Conservation (phyloP, 2,329 filamentous ascomycete genomes). For the Cordyceps fumosorosea region DNA sequence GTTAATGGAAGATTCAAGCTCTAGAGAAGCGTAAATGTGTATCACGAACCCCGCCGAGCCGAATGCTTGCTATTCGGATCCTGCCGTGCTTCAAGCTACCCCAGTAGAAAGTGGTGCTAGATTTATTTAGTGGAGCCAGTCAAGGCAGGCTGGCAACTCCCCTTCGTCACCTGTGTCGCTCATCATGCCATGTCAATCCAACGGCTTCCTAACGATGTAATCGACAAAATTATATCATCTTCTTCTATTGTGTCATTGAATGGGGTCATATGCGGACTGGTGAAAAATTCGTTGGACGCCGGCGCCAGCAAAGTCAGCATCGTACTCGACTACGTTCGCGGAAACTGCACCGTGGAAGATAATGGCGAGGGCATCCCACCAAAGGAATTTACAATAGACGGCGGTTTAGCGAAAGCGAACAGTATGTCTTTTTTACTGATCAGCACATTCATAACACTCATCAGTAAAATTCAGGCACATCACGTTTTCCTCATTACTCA, state of each 20-base stretch:
- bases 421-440: conserved; percentile 42
- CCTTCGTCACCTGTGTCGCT: neutral
- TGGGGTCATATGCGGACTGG: conserved; percentile 61
- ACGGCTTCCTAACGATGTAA: conserved; percentile 62
- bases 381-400: conserved; percentile 61
- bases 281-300: conserved; percentile 83
- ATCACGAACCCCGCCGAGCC: conserved; percentile 2
- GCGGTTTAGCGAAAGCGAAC: conserved; percentile 66
- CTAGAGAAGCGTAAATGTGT: neutral
- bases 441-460: neutral
- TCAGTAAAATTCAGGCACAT: conserved; percentile 56
- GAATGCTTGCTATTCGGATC: conserved; percentile 3
- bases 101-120: conserved; percentile 10
- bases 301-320: conserved; percentile 61
- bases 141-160: neutral
- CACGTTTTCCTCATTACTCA: conserved; percentile 47
- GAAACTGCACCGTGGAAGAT: conserved; percentile 75
- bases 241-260: conserved; percentile 70
- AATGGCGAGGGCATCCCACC: conserved; percentile 73
- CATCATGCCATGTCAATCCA: conserved; percentile 52
- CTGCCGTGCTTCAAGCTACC: conserved; percentile 5
- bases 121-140: neutral
- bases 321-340: conserved; percentile 66
- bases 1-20: neutral
- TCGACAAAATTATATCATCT: conserved; percentile 79